Percentiles rank a stretch among this genome's conserved stretches.
Conservation (phyloP, 2,329 filamentous ascomycete genomes). For the Metarhizium anisopliae region DNA sequence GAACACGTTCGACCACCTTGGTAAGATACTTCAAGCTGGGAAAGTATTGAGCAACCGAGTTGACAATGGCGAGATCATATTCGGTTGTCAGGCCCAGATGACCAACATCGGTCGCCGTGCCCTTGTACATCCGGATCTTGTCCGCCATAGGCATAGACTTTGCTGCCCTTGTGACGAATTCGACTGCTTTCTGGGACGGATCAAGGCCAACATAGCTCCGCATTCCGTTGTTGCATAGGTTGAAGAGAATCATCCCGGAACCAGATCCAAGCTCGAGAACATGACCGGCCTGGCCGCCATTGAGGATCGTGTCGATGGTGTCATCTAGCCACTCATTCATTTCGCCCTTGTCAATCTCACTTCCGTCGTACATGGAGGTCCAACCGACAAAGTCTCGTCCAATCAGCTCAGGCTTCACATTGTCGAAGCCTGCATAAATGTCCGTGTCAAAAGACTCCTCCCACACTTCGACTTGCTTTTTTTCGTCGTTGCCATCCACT, state of each 20-base stretch:
- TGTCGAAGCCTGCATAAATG: not conserved
- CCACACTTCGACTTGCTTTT: not conserved
- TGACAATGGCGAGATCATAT: slow-evolving; percentile 14
- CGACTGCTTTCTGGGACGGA: slow-evolving; percentile 12
- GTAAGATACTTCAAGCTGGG: slow-evolving; percentile 16
- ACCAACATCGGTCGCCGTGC: slow-evolving; percentile 13
- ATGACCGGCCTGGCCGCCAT: not conserved
- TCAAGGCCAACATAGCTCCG: slow-evolving; percentile 20
- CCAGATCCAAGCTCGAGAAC: slow-evolving; percentile 22
- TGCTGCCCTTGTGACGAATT: slow-evolving; percentile 11
- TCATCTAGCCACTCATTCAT: slow-evolving; percentile 6
- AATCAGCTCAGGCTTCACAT: not conserved
- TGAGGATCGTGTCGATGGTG: not conserved
- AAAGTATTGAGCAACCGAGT: slow-evolving; percentile 21
- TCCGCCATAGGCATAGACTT: slow-evolving; percentile 7
- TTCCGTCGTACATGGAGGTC: slow-evolving; percentile 3
- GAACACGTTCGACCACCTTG: slow-evolving; percentile 7
- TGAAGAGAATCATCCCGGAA: slow-evolving; percentile 23
- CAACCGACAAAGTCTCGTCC: slow-evolving; percentile 1
- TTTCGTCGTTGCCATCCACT: not conserved
- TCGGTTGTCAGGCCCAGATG: not conserved
- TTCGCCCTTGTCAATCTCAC: not conserved
- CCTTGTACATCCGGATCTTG: slow-evolving; percentile 11
- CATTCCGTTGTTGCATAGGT: slow-evolving; percentile 9
- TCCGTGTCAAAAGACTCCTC: not conserved